Conservation (phyloP, 192 early-diverging fungal genomes). For the Hyaloraphidium curvatum region DNA sequence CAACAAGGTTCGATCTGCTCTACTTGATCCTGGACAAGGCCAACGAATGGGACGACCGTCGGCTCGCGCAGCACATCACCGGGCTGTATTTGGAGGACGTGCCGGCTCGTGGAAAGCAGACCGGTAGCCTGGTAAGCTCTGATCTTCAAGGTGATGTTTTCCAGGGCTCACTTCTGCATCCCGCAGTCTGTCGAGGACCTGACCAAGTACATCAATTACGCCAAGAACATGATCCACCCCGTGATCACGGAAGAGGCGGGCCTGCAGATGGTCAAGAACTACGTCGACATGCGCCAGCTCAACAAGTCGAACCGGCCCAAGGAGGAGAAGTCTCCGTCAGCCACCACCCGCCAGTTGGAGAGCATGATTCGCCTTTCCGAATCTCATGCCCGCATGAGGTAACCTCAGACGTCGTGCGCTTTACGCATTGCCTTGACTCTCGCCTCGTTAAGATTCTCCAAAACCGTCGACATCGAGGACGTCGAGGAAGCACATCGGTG, state of each 20-base stretch:
- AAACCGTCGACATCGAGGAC: constrained; percentile 51
- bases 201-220: constrained; percentile 83
- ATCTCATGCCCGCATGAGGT: constrained; percentile 77
- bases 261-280: constrained; percentile 51
- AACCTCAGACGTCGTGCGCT: constrained; percentile 3
- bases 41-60: constrained; percentile 66
- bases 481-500: constrained; percentile 70
- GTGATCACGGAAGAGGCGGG: constrained; percentile 51
- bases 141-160: not conserved
- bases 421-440: not conserved
- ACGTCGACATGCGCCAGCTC: constrained; percentile 61
- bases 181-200: constrained; percentile 55
- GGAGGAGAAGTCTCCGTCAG: constrained; percentile 33
- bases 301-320: constrained; percentile 14
- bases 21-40: constrained; percentile 81
- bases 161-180: not conserved
- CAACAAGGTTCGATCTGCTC: constrained; percentile 65
- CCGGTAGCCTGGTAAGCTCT: constrained; percentile 20
- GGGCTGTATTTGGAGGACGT: constrained; percentile 60
- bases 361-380: constrained; percentile 93
- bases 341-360: constrained; percentile 87
- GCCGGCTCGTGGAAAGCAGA: constrained; percentile 6
- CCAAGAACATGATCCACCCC: constrained; percentile 53
- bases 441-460: constrained; percentile 33
- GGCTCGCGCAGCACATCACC: constrained; percentile 74